phyloP scores from a whole-genome alignment of 2,329 filamentous ascomycete genomes.

The Parastagonospora nodorum region DNA sequence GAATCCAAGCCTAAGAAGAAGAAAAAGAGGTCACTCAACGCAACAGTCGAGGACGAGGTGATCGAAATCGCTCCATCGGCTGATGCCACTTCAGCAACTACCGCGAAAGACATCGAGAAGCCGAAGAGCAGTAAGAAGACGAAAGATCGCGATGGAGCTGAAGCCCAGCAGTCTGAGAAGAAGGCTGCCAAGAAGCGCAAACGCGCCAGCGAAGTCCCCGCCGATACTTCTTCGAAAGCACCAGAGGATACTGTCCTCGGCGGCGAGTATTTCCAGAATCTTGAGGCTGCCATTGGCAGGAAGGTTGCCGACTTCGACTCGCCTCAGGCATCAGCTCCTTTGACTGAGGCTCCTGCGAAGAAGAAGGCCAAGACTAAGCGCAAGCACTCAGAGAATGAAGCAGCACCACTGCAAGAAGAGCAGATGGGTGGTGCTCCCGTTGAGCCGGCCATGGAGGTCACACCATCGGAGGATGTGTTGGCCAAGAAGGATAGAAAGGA shows the following conservation, averaged over 20 bases:
- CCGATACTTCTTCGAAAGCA: not conserved
- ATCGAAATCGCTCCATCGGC: no score
- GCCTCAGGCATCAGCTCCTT: no score
- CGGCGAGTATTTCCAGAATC: no score
- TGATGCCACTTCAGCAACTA: no score
- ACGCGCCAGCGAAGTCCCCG: conserved; percentile 8
- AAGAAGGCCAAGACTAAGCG: not conserved
- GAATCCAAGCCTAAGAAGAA: conserved; percentile 5
- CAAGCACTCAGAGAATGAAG: not conserved
- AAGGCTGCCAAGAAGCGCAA: conserved; percentile 24
- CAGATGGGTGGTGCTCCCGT: no score
- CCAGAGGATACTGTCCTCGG: not conserved
- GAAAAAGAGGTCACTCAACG: conserved; percentile 1
- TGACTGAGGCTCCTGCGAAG: not conserved
- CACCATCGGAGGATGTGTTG: not conserved
- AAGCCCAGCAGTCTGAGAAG: not conserved
- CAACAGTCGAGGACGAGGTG: not conserved
- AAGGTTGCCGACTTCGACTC: no score
- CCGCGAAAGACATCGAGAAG: not conserved
- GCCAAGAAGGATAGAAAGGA: not conserved
- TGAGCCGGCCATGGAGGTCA: not conserved
- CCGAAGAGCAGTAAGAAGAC: not conserved
- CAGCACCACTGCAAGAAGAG: not conserved
- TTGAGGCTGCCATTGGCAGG: no score
- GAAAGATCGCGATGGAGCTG: not conserved